Percentiles rank a stretch among this genome's conserved stretches.
phyloP scores from a whole-genome alignment of 148 eudicot species.

The Rhododendron ferrugineum region DNA sequence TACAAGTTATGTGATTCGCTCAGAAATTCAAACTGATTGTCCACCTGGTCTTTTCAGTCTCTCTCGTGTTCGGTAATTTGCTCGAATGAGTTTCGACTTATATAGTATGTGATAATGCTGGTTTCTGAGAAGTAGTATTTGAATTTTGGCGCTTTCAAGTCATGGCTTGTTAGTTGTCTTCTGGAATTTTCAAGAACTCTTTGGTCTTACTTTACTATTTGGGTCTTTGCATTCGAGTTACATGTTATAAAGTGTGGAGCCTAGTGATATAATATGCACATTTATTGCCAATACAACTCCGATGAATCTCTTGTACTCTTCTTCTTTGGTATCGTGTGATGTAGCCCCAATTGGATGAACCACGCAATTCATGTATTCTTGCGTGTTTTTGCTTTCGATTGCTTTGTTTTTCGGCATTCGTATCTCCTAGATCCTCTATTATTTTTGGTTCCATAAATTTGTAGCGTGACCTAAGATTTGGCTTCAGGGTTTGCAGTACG shows the following conservation, averaged over 20 bases:
- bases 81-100: background rate
- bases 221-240: background rate
- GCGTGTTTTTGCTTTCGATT: background rate
- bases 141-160: background rate
- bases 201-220: background rate
- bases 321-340: background rate
- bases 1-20: background rate
- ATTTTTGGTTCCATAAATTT: background rate
- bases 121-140: background rate
- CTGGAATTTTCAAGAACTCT: background rate
- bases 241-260: background rate
- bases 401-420: background rate
- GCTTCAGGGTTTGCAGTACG: background rate
- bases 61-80: constrained; percentile 4
- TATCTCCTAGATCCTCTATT: background rate
- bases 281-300: background rate
- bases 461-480: background rate
- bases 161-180: background rate
- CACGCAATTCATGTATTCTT: background rate
- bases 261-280: background rate
- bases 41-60: background rate
- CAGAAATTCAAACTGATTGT: background rate
- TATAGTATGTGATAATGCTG: background rate
- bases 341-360: background rate
- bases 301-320: background rate